Conservation (phyloP, 1,284 basidiomycete genomes). For the Neolentinus lepideus region DNA sequence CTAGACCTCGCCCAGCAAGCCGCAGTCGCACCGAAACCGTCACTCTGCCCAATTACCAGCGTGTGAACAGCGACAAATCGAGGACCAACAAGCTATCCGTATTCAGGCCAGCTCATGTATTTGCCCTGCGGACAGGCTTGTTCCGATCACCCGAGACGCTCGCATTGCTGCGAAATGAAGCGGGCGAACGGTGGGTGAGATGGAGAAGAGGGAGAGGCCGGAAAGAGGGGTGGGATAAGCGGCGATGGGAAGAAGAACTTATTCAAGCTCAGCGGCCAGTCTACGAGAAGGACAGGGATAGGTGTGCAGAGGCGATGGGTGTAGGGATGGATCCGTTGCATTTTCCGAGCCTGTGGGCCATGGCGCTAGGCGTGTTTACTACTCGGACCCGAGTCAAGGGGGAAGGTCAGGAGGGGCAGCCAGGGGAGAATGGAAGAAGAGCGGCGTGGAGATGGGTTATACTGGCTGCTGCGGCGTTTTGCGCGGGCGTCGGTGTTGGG, state of each 20-base stretch:
- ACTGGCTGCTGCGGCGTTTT: not conserved
- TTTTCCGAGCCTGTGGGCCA: not conserved
- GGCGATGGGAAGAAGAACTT: not conserved
- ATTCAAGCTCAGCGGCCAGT: not conserved
- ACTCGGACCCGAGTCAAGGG: not conserved
- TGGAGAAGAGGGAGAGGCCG: conserved; percentile 30
- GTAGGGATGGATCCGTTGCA: not conserved
- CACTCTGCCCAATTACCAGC: not conserved
- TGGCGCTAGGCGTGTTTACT: not conserved
- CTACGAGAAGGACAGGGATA: not conserved
- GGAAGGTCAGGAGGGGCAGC: not conserved
- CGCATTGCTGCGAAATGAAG: conserved; percentile 48
- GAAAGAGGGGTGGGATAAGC: not conserved
- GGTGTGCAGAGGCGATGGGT: not conserved
- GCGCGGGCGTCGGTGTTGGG: not conserved
- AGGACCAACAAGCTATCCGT: conserved; percentile 24
- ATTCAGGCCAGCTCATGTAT: conserved; percentile 42
- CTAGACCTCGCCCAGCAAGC: not conserved
- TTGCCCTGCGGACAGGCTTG: conserved; percentile 47
- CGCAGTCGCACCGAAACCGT: not conserved
- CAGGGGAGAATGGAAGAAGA: not conserved
- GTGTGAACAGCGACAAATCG: not conserved
- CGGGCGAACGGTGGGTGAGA: conserved; percentile 58
- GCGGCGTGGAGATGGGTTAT: not conserved
- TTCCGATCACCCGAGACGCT: conserved; percentile 57